Evolutionary conservation across 2,329 filamentous ascomycete species (phyloP).

Genomic region (Fusarium hainanense): DNA sequence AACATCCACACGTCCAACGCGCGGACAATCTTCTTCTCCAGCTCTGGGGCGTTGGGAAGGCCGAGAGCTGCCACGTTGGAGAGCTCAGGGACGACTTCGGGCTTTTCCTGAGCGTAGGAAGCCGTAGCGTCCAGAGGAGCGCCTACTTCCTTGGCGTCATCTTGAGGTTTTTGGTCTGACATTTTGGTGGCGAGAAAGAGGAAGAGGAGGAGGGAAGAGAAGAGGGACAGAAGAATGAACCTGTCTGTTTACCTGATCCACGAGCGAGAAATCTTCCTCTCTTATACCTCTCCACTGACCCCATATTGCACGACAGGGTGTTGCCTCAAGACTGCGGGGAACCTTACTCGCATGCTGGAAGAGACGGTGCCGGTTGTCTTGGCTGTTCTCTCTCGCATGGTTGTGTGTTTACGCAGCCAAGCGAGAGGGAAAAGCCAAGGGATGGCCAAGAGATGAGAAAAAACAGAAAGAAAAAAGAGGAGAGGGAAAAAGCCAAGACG

Average conservation of each 20-base stretch:
- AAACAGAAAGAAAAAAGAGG: neutral
- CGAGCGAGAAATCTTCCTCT: neutral
- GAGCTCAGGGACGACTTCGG: constrained; percentile 7
- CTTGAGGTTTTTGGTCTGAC: constrained; percentile 21
- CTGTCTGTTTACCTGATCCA: neutral
- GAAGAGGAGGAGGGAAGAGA: neutral
- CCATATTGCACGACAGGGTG: constrained; percentile 8
- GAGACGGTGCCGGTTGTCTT: constrained; percentile 28
- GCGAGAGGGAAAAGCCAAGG: neutral
- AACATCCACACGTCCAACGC: constrained; percentile 33
- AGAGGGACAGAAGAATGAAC: neutral
- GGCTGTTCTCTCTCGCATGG: neutral
- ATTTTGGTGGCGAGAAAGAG: neutral
- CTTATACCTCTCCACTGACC: constrained; percentile 13
- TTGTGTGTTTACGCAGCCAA: neutral
- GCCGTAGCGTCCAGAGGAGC: constrained; percentile 1
- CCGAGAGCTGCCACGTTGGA: constrained; percentile 34
- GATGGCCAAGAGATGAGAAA: constrained; percentile 17
- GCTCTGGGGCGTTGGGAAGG: constrained; percentile 4
- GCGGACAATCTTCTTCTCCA: constrained; percentile 37
- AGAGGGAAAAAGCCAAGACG: neutral
- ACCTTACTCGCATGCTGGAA: constrained; percentile 7
- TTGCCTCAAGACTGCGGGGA: constrained; percentile 25
- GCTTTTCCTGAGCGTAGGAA: constrained; percentile 24
- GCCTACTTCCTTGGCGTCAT: neutral